A percentile compares a stretch with the other conserved stretches of the same genome.
phyloP scores from a whole-genome alignment of 2,329 filamentous ascomycete genomes.

The Periconia macrospinosa region DNA sequence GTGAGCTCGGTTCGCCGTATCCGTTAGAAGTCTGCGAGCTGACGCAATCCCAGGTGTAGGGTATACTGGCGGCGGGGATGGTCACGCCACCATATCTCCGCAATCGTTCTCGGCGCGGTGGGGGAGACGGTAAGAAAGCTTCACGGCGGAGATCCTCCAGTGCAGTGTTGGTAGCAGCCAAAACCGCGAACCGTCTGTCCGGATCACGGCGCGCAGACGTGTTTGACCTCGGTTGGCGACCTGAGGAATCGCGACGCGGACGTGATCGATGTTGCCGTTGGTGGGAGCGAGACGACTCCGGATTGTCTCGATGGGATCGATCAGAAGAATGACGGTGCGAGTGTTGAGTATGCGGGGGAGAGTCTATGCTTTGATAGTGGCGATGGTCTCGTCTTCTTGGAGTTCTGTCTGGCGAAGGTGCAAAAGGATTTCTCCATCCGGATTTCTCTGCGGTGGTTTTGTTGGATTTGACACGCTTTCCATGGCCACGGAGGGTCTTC shows the following conservation, averaged over 20 bases:
- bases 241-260: slow-evolving; percentile 22
- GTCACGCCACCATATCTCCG: slow-evolving; percentile 35
- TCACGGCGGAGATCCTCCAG: slow-evolving; percentile 39
- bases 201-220: slow-evolving; percentile 35
- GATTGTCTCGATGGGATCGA: slow-evolving; percentile 9
- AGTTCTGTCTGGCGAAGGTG: slow-evolving; percentile 34
- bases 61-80: slow-evolving; percentile 33
- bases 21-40: slow-evolving; percentile 36
- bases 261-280: slow-evolving; percentile 31
- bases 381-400: slow-evolving; percentile 25
- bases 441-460: slow-evolving; percentile 28
- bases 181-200: slow-evolving; percentile 42
- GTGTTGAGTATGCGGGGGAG: slow-evolving; percentile 32
- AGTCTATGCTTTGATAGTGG: slow-evolving; percentile 30
- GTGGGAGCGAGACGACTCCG: slow-evolving; percentile 24
- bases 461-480: slow-evolving; percentile 40
- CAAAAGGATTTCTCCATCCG: slow-evolving; percentile 32
- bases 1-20: slow-evolving; percentile 23
- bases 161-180: slow-evolving; percentile 41
- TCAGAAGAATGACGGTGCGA: slow-evolving; percentile 19
- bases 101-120: slow-evolving; percentile 33
- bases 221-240: slow-evolving; percentile 36
- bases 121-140: slow-evolving; percentile 39
- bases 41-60: slow-evolving; percentile 42
- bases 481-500: slow-evolving; percentile 37